Evolutionary conservation across 768 basidiomycete genomes (phyloP), one percentile per base, ranked within the genome.

Genomic region (Serendipita vermifera): DNA sequence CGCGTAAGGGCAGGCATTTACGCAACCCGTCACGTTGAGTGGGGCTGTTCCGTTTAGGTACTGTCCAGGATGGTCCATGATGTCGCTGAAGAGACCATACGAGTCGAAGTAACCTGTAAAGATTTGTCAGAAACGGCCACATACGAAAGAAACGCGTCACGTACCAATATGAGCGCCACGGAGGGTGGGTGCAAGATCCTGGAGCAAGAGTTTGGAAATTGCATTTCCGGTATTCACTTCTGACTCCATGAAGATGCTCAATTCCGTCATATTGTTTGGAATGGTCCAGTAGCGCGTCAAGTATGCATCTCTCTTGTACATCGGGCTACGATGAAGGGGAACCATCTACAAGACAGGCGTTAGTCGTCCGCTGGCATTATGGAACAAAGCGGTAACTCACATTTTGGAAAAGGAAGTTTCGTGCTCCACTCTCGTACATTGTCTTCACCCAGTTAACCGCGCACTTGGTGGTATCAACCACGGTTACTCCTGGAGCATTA

Each of bases 361-460:
- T 33, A 32, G 14, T 17, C 22, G 13, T 26, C 35, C 67, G 62
- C 6, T 29, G 22, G 46, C 11, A 5, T 7, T 51, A 9, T 5
- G 26, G 26, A 41, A 41, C 22, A 51, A 7, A 15, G n/a, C 22
- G 36, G 3, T 22, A 41, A 2, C 58, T 43, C 38, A 60, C 59
- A 60, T 82, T 83, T 59, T 82, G 80, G 70, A 84, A 80, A 51
- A 84, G 64, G 62, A 84, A 82, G 61, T 84, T 81, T 40, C 81
- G 71, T 3, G 79, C 82, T 3, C 83, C 82, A 48, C 66, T 72
- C 9, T 73, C 63, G 62, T 83, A 81, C 35, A 84, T 62, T 1
- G 69, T 68, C 59, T 72, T 76, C 27, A 84, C 71, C 75, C 79
- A 82, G 43, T 80, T 75, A 3, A 83, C 68, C 64, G 77, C 77